Conservation (phyloP, 208 protist genomes). For the Wallacemonas sp. region DNA sequence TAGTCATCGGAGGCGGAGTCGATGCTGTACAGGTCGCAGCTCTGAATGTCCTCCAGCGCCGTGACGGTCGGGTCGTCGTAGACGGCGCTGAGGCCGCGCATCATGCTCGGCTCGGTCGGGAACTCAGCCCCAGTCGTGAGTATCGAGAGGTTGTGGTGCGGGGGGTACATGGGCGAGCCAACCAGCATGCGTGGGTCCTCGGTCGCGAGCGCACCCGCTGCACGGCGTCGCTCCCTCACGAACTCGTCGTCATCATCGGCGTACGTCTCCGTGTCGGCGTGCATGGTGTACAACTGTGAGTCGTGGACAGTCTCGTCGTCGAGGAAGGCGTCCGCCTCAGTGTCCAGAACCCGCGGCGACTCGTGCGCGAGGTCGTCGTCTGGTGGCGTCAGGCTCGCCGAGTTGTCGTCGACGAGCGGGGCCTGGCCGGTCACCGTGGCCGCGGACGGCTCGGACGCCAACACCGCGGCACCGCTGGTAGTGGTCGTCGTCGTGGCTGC, state of each 20-base stretch:
- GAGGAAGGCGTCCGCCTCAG: not conserved
- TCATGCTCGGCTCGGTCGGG: not conserved
- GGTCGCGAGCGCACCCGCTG: not conserved
- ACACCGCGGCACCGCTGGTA: not conserved
- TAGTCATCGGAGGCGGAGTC: constrained; percentile 16
- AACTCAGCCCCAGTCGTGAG: not conserved
- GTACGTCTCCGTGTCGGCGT: not conserved
- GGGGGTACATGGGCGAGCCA: not conserved
- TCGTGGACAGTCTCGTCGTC: not conserved
- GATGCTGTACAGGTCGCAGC: constrained; percentile 15
- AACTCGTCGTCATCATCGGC: not conserved
- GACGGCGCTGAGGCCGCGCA: constrained; percentile 11
- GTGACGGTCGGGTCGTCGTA: not conserved
- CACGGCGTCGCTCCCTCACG: not conserved
- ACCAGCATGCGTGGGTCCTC: not conserved
- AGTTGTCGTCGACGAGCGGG: too few species aligned
- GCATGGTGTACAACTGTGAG: constrained; percentile 1
- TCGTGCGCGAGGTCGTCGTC: not conserved
- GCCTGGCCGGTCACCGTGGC: not conserved
- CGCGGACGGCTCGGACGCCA: too few species aligned
- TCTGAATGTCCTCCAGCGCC: not conserved
- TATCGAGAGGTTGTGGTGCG: not conserved
- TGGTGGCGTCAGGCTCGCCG: too few species aligned
- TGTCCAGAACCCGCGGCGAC: constrained; percentile 10
- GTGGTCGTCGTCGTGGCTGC: not conserved